Evolutionary conservation across 192 early-diverging fungal genomes (phyloP).

Genomic region (Entophlyctis helioformis): DNA sequence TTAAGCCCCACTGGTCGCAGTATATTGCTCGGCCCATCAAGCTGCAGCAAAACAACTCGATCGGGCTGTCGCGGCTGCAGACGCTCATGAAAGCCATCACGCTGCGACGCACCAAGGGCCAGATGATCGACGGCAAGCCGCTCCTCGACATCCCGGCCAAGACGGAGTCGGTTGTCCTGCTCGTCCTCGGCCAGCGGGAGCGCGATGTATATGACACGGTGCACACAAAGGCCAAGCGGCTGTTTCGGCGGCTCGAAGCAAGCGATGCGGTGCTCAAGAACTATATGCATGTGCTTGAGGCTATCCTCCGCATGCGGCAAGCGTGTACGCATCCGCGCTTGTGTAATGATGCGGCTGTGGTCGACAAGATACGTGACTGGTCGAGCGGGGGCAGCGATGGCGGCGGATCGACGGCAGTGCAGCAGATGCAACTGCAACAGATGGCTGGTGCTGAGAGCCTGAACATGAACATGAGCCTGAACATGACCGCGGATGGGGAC

Average conservation of each 20-base stretch:
- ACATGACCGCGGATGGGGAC: too few relatives aligned
- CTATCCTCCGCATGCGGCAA: conserved; percentile 36
- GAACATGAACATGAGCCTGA: too few relatives aligned
- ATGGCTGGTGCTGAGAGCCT: too few relatives aligned
- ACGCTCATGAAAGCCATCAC: conserved; percentile 63
- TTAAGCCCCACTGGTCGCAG: conserved; percentile 24
- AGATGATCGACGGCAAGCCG: conserved; percentile 60
- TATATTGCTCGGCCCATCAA: too few relatives aligned
- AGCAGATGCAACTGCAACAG: too few relatives aligned
- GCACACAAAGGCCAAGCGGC: conserved; percentile 10
- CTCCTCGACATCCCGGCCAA: conserved; percentile 67
- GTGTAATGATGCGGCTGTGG: conserved; percentile 15
- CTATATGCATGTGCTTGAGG: conserved; percentile 33
- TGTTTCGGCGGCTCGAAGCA: conserved; percentile 18
- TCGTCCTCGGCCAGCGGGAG: conserved; percentile 27
- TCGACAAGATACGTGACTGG: background rate
- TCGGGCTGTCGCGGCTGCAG: conserved; percentile 27
- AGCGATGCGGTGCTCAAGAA: conserved; percentile 17
- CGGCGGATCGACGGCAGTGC: background rate
- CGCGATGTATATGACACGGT: conserved; percentile 30
- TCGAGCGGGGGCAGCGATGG: background rate
- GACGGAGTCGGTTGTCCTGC: conserved; percentile 5
- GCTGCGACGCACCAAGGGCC: conserved; percentile 78
- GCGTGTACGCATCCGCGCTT: conserved; percentile 26
- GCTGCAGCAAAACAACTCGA: conserved; percentile 8